Base-by-base conservation (phyloP, 257 asterid species). In the Ophiorrhiza pumila region DNA sequence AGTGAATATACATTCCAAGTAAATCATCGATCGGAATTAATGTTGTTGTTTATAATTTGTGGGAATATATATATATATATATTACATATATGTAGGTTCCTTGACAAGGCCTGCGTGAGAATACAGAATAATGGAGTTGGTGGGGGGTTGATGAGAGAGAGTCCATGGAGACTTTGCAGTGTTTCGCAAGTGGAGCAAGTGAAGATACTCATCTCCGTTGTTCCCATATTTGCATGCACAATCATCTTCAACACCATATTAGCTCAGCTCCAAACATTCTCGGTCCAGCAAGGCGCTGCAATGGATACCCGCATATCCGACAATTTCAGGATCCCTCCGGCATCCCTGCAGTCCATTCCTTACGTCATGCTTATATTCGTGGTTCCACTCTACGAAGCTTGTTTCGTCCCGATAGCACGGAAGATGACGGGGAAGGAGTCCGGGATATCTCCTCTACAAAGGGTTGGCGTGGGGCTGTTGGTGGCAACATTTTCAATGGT, bases 201-300 rank as follows among this genome's bases (percentile, higher is more conserved):
- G 55, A 90, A 90, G 74, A 83, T 86, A 49, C 74, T 90, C 10
- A 72, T 90, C 2, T 88, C 96, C 7, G 81, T 86, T 1, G 83
- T 88, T 20, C 96, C 96, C 0, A 88, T 90, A 50, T 90, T 88
- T 22, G 90, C 88, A 0, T 88, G 92, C 86, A 88, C 96, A 0
- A 88, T 90, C 73, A 85, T 88, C 77, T 90, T 90, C 87, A 88
- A 88, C 94, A 88, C 94, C 49, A 86, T 88, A 11, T 73, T 85
- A 55, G 96, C 96, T 53, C 96, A 90, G 79, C 96, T 86, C 71
- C 94, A 86, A 52, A 90, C 96, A 27, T 88, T 90, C 65, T 90
- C 94, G 0, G 92, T 88, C 46, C 91, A 88, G 42, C 96, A 90
- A 77, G 94, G 89, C 4, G 71, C 81, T 1, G 15, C 74, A 35